Conservation (phyloP, 2,329 filamentous ascomycete genomes). For the Periconia macrospinosa region DNA sequence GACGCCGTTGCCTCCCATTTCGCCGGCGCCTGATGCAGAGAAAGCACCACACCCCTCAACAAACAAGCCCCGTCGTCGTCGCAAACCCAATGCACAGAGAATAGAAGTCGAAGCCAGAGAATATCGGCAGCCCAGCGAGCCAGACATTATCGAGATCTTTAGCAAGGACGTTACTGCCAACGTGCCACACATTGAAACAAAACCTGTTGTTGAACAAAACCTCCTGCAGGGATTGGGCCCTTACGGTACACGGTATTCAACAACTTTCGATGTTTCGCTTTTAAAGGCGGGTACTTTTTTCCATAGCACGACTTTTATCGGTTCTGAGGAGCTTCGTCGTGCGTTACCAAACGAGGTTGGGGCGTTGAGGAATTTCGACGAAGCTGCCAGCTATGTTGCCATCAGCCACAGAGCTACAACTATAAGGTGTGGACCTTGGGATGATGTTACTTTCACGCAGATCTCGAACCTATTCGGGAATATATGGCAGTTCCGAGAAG, state of each 20-base stretch:
- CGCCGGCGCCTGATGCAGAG: slow-evolving; percentile 18
- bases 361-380: slow-evolving; percentile 46
- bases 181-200: slow-evolving; percentile 1
- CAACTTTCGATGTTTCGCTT: slow-evolving; percentile 56
- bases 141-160: slow-evolving; percentile 23
- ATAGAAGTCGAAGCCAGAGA: slow-evolving; percentile 51
- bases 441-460: slow-evolving; percentile 55
- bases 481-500: slow-evolving; percentile 9
- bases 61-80: slow-evolving; percentile 14
- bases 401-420: slow-evolving; percentile 40
- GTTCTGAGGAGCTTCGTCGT: slow-evolving; percentile 56
- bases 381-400: slow-evolving; percentile 39
- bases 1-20: slow-evolving; percentile 19
- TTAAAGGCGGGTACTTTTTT: slow-evolving; percentile 58
- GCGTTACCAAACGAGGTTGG: slow-evolving; percentile 37
- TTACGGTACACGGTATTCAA: slow-evolving; percentile 54
- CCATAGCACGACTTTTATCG: slow-evolving; percentile 59
- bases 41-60: slow-evolving; percentile 2
- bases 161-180: slow-evolving; percentile 1
- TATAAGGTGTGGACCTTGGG: slow-evolving; percentile 58
- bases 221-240: slow-evolving; percentile 49
- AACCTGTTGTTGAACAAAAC: slow-evolving; percentile 1
- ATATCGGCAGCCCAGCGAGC: slow-evolving; percentile 49
- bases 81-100: slow-evolving; percentile 47
- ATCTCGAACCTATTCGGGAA: slow-evolving; percentile 15